Evolutionary conservation across 306 rosid species (phyloP).

Genomic region (Psophocarpus tetragonolobus): DNA sequence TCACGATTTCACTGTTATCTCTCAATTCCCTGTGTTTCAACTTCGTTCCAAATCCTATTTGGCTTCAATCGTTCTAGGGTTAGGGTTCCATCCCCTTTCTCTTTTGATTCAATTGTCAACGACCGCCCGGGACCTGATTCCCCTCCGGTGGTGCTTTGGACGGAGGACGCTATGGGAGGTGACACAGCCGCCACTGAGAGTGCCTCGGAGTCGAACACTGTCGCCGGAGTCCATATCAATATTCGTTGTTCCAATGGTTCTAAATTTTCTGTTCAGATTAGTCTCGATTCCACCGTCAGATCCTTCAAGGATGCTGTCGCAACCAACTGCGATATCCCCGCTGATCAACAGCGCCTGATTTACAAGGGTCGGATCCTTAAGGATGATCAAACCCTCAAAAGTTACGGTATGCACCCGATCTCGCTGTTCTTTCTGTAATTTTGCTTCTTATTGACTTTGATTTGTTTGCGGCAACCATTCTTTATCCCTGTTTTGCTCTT

Average conservation of each 20-base stretch:
- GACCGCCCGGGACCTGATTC: neutral
- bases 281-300: conserved; percentile 56
- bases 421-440: neutral
- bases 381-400: conserved; percentile 74
- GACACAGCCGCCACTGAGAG: conserved; percentile 48
- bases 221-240: conserved; percentile 55
- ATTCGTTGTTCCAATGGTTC: conserved; percentile 76
- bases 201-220: conserved; percentile 32
- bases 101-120: neutral
- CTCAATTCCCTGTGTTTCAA: conserved; percentile 6
- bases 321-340: conserved; percentile 53
- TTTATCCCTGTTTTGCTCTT: neutral
- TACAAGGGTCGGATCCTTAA: conserved; percentile 87
- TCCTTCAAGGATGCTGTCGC: conserved; percentile 63
- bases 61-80: conserved; percentile 36
- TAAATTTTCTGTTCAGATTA: conserved; percentile 59
- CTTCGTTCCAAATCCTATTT: neutral
- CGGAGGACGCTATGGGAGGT: conserved; percentile 63
- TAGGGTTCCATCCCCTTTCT: conserved; percentile 34
- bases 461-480: neutral
- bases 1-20: conserved; percentile 16
- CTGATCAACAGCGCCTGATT: conserved; percentile 82
- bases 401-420: conserved; percentile 71
- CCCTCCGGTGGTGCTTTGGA: conserved; percentile 42
- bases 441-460: neutral